These are phyloP conservation scores for Penicillium pulvis DNA, from an alignment of 495 filamentous ascomycete genomes.

Conservation along the genomic window DNA sequence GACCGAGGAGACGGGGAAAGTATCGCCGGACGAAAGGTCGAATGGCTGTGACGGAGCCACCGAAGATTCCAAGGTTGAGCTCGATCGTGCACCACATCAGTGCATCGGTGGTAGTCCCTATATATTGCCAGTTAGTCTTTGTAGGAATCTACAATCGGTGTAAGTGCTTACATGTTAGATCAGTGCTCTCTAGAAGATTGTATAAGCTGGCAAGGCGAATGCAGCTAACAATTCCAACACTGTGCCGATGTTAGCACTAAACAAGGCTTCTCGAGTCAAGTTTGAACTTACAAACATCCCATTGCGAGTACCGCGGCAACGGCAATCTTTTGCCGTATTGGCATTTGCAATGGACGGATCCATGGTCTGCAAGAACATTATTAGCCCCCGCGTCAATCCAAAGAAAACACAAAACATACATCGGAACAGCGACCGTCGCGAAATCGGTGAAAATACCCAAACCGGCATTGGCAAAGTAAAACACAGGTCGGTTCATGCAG, in stretches of 20 bases:
- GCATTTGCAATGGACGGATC: slow-evolving; percentile 39
- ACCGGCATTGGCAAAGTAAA: slow-evolving; percentile 41
- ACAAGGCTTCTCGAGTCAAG: background rate
- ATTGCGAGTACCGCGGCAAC: slow-evolving; percentile 30
- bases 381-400: background rate
- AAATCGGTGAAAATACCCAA: slow-evolving; percentile 41
- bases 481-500: slow-evolving; percentile 35
- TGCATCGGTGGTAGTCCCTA: slow-evolving; percentile 33
- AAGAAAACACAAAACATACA: slow-evolving; percentile 24
- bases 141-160: background rate
- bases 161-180: slow-evolving; percentile 31
- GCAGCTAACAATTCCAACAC: slow-evolving; percentile 38
- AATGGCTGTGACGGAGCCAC: slow-evolving; percentile 38
- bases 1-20: slow-evolving; percentile 36
- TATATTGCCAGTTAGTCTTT: background rate
- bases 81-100: slow-evolving; percentile 39
- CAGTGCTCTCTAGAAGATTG: slow-evolving; percentile 22
- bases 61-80: slow-evolving; percentile 38
- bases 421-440: slow-evolving; percentile 38
- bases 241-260: slow-evolving; percentile 8
- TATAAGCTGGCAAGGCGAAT: slow-evolving; percentile 33
- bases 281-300: slow-evolving; percentile 32
- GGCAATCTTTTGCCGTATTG: slow-evolving; percentile 32
- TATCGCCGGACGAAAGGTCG: slow-evolving; percentile 37
- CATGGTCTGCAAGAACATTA: slow-evolving; percentile 23